Percentiles rank a stretch among this genome's conserved stretches.
phyloP scores from a whole-genome alignment of 2,329 filamentous ascomycete genomes.

The Podosphaera xanthii region DNA sequence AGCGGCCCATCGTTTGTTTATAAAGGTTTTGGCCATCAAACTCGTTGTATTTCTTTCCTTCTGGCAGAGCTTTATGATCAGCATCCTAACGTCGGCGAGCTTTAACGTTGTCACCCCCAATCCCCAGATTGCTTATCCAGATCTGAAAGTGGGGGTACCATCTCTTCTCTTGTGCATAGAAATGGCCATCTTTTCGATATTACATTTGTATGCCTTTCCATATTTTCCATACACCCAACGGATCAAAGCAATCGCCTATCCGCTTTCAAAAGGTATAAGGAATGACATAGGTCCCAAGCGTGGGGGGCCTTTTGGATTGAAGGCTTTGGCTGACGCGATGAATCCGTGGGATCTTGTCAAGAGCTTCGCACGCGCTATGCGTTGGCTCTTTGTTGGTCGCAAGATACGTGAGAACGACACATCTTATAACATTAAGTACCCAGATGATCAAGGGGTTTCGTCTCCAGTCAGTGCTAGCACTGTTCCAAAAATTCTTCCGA shows the following conservation, averaged over 20 bases:
- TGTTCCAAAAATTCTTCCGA: neutral
- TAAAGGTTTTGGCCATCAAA: slow-evolving; percentile 74
- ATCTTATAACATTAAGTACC: slow-evolving; percentile 21
- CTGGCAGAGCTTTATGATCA: slow-evolving; percentile 51
- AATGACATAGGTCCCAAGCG: slow-evolving; percentile 28
- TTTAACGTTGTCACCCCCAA: slow-evolving; percentile 19
- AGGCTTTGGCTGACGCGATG: slow-evolving; percentile 46
- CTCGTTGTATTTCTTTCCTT: slow-evolving; percentile 80
- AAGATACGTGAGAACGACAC: slow-evolving; percentile 32
- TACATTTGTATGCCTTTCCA: slow-evolving; percentile 68
- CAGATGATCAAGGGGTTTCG: neutral
- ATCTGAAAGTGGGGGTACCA: slow-evolving; percentile 63
- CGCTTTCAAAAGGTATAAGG: slow-evolving; percentile 14
- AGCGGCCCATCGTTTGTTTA: slow-evolving; percentile 43
- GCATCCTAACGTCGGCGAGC: slow-evolving; percentile 29
- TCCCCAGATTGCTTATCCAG: slow-evolving; percentile 38
- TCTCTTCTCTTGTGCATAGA: slow-evolving; percentile 59
- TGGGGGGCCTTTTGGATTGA: slow-evolving; percentile 40
- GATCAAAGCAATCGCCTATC: slow-evolving; percentile 24
- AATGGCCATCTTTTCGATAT: slow-evolving; percentile 57
- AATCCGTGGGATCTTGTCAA: slow-evolving; percentile 71
- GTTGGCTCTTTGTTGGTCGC: slow-evolving; percentile 60
- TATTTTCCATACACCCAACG: slow-evolving; percentile 41
- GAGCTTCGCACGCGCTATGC: slow-evolving; percentile 45
- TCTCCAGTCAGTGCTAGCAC: neutral